A percentile compares a stretch with the other conserved stretches of the same genome.
Evolutionary conservation across 2,329 filamentous ascomycete species (phyloP).

Genomic region (Bisporella sp.): DNA sequence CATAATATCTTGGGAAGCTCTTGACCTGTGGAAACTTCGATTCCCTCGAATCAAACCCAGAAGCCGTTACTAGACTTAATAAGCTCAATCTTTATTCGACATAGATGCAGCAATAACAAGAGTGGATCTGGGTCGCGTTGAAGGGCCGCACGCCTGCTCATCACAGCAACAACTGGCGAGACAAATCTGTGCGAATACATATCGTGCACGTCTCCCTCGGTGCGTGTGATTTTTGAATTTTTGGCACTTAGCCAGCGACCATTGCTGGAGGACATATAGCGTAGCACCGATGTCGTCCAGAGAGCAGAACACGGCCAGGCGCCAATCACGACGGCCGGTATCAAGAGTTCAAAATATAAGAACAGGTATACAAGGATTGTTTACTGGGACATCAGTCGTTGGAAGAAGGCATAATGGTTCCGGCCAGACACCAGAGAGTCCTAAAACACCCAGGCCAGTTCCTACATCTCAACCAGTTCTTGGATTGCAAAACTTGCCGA

Average conservation of each 20-base stretch:
- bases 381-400: slow-evolving; percentile 22
- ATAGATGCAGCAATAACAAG: slow-evolving; percentile 19
- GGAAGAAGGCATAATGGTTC: slow-evolving; percentile 10
- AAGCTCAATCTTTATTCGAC: slow-evolving; percentile 12
- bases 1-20: slow-evolving; percentile 7
- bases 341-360: slow-evolving; percentile 19
- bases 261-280: no score
- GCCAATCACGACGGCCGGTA: slow-evolving; percentile 9
- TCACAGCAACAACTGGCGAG: no score
- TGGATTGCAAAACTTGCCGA: slow-evolving; percentile 32
- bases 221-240: no score
- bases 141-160: slow-evolving; percentile 4
- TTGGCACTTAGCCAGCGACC: no score
- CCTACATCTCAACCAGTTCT: slow-evolving; percentile 35
- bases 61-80: slow-evolving; percentile 1
- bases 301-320: no score
- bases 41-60: slow-evolving; percentile 2
- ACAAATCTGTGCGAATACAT: no score
- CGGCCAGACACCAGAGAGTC: slow-evolving; percentile 27
- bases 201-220: no score
- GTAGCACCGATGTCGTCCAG: no score
- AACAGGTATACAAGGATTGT: slow-evolving; percentile 18
- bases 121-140: slow-evolving; percentile 19
- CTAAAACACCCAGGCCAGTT: slow-evolving; percentile 40
- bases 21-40: slow-evolving; percentile 13